phyloP scores from a whole-genome alignment of 2,329 filamentous ascomycete species.

The Diaporthe sp. region DNA sequence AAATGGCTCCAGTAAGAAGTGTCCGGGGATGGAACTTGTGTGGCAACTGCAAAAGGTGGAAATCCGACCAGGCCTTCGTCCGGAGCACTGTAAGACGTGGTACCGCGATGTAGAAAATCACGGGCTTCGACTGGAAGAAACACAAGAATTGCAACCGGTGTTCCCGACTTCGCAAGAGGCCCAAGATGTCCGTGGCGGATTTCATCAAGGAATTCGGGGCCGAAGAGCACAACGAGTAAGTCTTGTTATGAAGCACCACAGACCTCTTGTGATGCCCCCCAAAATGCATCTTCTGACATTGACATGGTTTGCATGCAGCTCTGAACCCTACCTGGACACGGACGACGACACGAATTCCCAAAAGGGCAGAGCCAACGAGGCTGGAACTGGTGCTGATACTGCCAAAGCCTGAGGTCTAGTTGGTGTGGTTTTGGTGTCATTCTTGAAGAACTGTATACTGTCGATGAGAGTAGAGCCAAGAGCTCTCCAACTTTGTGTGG shows the following conservation, averaged over 20 bases:
- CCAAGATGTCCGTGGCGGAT: background rate
- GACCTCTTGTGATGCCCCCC: background rate
- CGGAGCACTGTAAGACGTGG: background rate
- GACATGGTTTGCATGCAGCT: background rate
- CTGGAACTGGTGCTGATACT: no score
- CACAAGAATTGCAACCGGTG: background rate
- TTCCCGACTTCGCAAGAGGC: background rate
- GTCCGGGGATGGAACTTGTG: background rate
- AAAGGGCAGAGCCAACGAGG: no score
- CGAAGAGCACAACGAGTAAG: background rate
- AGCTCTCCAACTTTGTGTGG: background rate
- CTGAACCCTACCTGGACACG: background rate
- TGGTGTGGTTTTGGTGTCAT: background rate
- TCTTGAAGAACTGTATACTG: no score
- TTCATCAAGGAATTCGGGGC: background rate
- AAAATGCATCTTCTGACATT: background rate
- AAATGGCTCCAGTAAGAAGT: background rate
- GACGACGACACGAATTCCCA: no score
- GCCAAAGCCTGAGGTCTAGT: background rate
- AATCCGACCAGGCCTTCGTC: background rate
- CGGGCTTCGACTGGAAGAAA: background rate
- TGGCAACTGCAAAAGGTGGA: background rate
- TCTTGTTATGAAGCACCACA: accelerated
- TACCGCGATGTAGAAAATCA: background rate
- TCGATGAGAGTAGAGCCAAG: background rate